Percentiles rank a stretch among this genome's conserved stretches.
These are phyloP conservation scores for Pythium rishiriense DNA, from an alignment of 352 stramenopile species.

Conservation along the genomic window DNA sequence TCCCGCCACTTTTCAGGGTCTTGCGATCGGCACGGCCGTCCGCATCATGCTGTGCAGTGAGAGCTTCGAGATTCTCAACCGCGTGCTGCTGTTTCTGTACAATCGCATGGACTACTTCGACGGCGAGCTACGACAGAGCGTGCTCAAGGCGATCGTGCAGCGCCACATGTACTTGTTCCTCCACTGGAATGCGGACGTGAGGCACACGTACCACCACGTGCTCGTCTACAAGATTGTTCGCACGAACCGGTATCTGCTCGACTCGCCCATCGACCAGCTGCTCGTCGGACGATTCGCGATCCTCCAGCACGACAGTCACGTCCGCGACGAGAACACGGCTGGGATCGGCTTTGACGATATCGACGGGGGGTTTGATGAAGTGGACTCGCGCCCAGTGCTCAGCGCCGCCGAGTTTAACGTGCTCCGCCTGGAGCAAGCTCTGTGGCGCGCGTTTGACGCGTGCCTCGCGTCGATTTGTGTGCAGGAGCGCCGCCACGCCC, in stretches of 20 bases:
- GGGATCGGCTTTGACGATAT: conserved; percentile 25
- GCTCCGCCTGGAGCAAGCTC: conserved; percentile 58
- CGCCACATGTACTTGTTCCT: conserved; percentile 79
- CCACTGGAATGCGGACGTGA: conserved; percentile 76
- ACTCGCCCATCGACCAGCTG: conserved; percentile 69
- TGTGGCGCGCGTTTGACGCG: conserved; percentile 78
- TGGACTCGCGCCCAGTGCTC: conserved; percentile 29
- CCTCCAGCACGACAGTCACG: conserved; percentile 36
- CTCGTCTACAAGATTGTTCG: conserved; percentile 67
- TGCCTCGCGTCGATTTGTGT: conserved; percentile 64
- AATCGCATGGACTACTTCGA: conserved; percentile 73
- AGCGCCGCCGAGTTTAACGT: conserved; percentile 46
- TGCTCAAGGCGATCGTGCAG: conserved; percentile 71
- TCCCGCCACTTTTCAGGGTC: conserved; percentile 43
- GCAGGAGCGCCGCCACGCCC: conserved; percentile 53
- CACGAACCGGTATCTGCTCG: conserved; percentile 59
- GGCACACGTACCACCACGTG: conserved; percentile 72
- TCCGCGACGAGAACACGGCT: conserved; percentile 29
- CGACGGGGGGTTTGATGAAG: conserved; percentile 26
- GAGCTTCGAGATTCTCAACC: conserved; percentile 70
- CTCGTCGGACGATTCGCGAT: conserved; percentile 57
- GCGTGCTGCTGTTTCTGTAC: conserved; percentile 71
- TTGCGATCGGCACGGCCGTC: conserved; percentile 57
- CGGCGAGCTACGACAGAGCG: conserved; percentile 59
- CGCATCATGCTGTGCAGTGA: conserved; percentile 73